Conservation (phyloP, 768 basidiomycete species). For the Fistulinella prunicolor region DNA sequence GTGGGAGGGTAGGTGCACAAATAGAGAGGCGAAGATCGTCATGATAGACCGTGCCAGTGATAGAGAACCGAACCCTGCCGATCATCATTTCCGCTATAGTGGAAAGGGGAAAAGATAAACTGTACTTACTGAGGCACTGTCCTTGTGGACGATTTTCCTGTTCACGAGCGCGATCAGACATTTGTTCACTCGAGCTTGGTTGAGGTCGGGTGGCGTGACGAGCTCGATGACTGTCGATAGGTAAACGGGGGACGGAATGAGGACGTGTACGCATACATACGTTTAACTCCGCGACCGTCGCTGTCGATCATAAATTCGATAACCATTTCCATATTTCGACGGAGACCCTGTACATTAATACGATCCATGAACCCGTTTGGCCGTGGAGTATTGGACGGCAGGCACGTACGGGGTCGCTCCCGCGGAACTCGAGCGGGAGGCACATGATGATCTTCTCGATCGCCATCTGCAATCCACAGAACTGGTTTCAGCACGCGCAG, state of each 20-base stretch:
- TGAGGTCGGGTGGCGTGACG: conserved; percentile 75
- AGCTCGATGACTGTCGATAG: conserved; percentile 65
- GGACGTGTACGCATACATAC: conserved; percentile 37
- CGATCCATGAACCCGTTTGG: background rate
- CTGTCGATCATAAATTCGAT: conserved; percentile 74
- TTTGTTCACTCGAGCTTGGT: conserved; percentile 89
- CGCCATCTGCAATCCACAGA: conserved; percentile 39
- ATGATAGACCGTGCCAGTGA: conserved; percentile 60
- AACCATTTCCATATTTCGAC: conserved; percentile 76
- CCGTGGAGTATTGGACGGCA: background rate
- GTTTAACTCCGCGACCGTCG: conserved; percentile 55
- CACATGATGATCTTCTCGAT: conserved; percentile 71
- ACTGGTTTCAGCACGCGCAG: background rate
- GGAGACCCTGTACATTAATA: conserved; percentile 51
- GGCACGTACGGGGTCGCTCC: conserved; percentile 72
- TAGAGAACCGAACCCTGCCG: conserved; percentile 63
- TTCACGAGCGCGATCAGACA: conserved; percentile 89
- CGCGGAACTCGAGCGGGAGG: conserved; percentile 88
- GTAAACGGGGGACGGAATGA: background rate
- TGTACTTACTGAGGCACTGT: conserved; percentile 53
- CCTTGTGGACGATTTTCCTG: conserved; percentile 79
- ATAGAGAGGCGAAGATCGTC: conserved; percentile 8
- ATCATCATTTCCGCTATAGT: background rate
- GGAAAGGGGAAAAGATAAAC: background rate
- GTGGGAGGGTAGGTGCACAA: too few relatives aligned